These are phyloP conservation scores for Rutstroemia sp. DNA, from an alignment of 2,329 filamentous ascomycete genomes.

Conservation along the genomic window DNA sequence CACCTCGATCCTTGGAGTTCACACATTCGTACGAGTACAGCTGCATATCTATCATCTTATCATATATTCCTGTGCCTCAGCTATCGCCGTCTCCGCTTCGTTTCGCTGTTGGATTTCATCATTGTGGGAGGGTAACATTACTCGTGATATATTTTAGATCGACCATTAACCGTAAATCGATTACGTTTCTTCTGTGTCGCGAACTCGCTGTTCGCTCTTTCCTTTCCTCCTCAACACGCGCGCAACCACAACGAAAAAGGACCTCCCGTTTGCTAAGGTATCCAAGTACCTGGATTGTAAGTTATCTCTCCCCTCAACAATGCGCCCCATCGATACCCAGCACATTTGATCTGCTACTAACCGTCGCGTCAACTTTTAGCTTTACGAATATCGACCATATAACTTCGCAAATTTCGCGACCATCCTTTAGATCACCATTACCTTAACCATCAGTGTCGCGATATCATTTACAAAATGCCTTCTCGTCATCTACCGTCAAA, in stretches of 20 bases:
- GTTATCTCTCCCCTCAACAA: background rate
- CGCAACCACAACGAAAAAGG: background rate
- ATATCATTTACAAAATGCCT: constrained; percentile 16
- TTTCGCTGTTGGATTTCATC: background rate
- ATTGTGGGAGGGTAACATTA: no score
- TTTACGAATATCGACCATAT: background rate
- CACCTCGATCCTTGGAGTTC: background rate
- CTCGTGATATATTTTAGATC: no score
- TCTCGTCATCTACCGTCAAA: constrained; percentile 44
- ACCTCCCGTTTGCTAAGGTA: background rate
- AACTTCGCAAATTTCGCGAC: background rate
- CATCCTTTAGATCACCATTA: background rate
- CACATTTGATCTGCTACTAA: background rate
- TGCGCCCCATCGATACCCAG: background rate
- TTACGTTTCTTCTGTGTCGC: constrained; percentile 7
- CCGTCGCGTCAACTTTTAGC: background rate
- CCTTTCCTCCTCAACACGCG: background rate
- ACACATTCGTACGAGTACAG: background rate
- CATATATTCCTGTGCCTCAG: background rate
- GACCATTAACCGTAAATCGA: no score
- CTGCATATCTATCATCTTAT: background rate
- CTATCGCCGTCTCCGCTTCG: background rate
- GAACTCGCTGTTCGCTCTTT: constrained; percentile 1
- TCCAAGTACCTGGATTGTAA: background rate
- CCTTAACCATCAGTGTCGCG: constrained; percentile 1